Percentiles rank a stretch among this genome's conserved stretches.
Conservation (phyloP, 1,139 yeast species). For the Blastobotrys petasosporus region DNA sequence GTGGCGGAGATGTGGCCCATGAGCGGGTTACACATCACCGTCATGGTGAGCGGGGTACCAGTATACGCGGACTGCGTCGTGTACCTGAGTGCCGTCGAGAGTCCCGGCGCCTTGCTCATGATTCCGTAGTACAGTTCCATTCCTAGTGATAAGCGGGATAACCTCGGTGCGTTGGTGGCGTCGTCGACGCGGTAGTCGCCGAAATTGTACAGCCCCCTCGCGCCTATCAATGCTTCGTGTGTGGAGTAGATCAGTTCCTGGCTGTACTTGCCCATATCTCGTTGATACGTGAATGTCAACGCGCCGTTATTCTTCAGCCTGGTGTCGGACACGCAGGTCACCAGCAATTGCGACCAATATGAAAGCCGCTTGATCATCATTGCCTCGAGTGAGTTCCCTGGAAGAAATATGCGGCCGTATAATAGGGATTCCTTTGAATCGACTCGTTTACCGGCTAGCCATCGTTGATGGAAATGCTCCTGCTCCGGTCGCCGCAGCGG, state of each 20-base stretch:
- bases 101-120: constrained; percentile 56
- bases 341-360: constrained; percentile 53
- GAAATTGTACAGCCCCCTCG: constrained; percentile 70
- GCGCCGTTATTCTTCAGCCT: constrained; percentile 51
- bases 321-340: constrained; percentile 73
- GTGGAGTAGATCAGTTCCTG: constrained; percentile 83
- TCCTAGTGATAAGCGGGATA: constrained; percentile 59
- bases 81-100: constrained; percentile 79
- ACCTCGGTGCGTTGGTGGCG: background rate
- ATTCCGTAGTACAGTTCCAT: constrained; percentile 90
- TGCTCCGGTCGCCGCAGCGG: constrained; percentile 34
- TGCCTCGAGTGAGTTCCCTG: constrained; percentile 83
- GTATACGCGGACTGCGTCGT: constrained; percentile 81
- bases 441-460: constrained; percentile 32
- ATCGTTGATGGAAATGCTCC: constrained; percentile 26
- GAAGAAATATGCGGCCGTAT: constrained; percentile 86
- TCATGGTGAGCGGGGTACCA: constrained; percentile 84
- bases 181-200: constrained; percentile 31
- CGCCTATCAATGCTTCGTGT: constrained; percentile 80
- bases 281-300: constrained; percentile 67
- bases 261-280: constrained; percentile 57
- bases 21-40: constrained; percentile 81
- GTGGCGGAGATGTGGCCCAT: constrained; percentile 88
- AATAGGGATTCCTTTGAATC: constrained; percentile 38
- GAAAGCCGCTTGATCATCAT: constrained; percentile 68